phyloP scores from a whole-genome alignment of 805 yeast species.

The Ogataea trehaloabstinens region DNA sequence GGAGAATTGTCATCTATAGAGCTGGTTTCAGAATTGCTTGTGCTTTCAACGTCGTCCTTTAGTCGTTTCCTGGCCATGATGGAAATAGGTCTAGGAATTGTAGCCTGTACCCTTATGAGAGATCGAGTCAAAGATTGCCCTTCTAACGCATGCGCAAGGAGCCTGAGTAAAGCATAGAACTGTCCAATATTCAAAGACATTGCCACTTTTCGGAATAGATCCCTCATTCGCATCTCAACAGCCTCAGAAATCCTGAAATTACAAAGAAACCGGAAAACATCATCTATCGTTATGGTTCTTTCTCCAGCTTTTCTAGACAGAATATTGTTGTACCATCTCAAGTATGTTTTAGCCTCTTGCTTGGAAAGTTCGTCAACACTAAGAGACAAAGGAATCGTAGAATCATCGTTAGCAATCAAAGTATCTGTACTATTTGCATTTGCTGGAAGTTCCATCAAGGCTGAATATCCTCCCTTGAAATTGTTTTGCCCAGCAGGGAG shows the following conservation, averaged over 20 bases:
- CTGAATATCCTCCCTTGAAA: no score
- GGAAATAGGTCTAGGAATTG: conserved; percentile 77
- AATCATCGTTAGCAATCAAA: conserved; percentile 32
- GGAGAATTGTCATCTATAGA: conserved; percentile 10
- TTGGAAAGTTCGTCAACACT: conserved; percentile 65
- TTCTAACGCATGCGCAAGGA: conserved; percentile 63
- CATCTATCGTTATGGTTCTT: conserved; percentile 64
- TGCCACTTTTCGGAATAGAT: conserved; percentile 51
- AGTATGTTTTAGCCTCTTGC: conserved; percentile 80
- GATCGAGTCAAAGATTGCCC: conserved; percentile 54
- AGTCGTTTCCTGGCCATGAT: conserved; percentile 63
- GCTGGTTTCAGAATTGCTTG: conserved; percentile 18
- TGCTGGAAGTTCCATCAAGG: conserved; percentile 1
- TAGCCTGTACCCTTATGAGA: conserved; percentile 53
- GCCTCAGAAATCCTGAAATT: conserved; percentile 66
- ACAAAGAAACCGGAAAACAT: conserved; percentile 72
- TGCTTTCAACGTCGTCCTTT: conserved; percentile 40
- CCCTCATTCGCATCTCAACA: conserved; percentile 48
- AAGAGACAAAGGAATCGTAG: conserved; percentile 59
- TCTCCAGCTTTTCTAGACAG: conserved; percentile 62
- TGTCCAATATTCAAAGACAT: conserved; percentile 79
- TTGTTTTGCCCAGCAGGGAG: background rate
- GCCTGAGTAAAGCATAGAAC: conserved; percentile 81
- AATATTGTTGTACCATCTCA: conserved; percentile 91
- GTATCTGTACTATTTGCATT: conserved; percentile 29